Conservation (phyloP, 202 grass and related monocot genomes). For the Panicum hallii region DNA sequence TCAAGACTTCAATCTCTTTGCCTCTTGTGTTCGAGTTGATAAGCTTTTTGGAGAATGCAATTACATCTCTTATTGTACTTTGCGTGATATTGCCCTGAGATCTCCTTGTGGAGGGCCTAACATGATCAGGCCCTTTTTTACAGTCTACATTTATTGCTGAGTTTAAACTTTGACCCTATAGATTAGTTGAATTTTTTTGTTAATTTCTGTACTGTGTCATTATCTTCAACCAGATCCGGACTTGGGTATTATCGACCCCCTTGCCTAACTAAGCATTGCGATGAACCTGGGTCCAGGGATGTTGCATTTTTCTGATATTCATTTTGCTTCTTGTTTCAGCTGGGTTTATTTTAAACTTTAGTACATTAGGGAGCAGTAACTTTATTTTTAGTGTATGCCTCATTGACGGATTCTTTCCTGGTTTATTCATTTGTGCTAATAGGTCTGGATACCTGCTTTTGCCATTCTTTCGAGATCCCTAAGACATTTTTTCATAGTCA, state of each 20-base stretch:
- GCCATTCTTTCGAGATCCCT: neutral
- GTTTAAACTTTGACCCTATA: conserved; percentile 15
- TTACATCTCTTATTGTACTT: conserved; percentile 18
- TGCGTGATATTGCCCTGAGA: neutral
- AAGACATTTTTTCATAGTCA: neutral
- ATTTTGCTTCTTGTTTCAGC: conserved; percentile 38
- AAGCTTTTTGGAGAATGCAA: conserved; percentile 23
- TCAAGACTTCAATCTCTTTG: neutral
- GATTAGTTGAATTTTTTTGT: conserved; percentile 9
- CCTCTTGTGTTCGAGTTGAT: conserved; percentile 15
- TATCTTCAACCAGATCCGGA: conserved; percentile 27
- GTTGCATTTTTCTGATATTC: conserved; percentile 3
- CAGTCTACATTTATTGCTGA: conserved; percentile 35
- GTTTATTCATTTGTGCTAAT: no score
- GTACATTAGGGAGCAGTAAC: conserved; percentile 23
- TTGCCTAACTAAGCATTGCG: conserved; percentile 37
- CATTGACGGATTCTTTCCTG: neutral
- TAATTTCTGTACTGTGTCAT: neutral
- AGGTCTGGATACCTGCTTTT: neutral
- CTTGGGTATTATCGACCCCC: neutral
- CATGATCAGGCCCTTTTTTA: neutral
- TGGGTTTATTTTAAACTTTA: conserved; percentile 23
- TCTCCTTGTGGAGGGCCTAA: conserved; percentile 22
- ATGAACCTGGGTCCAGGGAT: conserved; percentile 24
- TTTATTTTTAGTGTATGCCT: conserved; percentile 33